These are phyloP conservation scores for Penicilliopsis zonata DNA, from an alignment of 495 filamentous ascomycete species.

Conservation along the genomic window DNA sequence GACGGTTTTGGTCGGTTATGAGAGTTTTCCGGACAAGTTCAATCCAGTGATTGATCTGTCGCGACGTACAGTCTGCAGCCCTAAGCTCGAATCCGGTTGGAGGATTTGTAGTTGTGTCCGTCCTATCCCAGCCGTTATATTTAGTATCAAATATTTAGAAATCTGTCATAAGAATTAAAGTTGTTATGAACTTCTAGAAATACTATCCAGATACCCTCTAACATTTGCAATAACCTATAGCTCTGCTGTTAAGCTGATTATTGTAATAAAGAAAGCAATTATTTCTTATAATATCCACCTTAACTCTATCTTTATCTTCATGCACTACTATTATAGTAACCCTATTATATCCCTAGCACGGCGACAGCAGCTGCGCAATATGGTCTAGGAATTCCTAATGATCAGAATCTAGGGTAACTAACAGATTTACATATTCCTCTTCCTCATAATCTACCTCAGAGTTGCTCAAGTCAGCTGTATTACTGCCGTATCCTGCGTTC, in stretches of 20 bases:
- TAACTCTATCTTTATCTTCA: constrained; percentile 1
- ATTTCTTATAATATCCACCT: constrained; percentile 6
- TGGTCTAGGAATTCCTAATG: constrained; percentile 6
- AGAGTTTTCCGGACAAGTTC: neutral
- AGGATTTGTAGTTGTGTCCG: neutral
- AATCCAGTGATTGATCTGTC: constrained; percentile 3
- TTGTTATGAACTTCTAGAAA: no score
- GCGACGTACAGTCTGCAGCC: neutral
- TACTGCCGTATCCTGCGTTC: no score
- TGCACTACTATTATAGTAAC: constrained; percentile 6
- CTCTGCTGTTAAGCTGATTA: neutral
- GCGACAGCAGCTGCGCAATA: constrained; percentile 8
- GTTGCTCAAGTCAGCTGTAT: constrained; percentile 1
- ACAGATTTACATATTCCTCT: constrained; percentile 2
- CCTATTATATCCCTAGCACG: constrained; percentile 5
- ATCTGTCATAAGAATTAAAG: no score
- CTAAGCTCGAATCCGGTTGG: neutral
- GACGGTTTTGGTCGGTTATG: neutral
- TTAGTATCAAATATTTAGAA: no score
- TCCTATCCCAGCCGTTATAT: no score
- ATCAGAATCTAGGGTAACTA: constrained; percentile 2
- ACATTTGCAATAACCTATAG: neutral
- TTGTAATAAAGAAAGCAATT: neutral
- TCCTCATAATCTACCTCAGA: neutral
- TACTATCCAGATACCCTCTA: no score